phyloP scores from a whole-genome alignment of 2,329 filamentous ascomycete genomes.

The Curvularia hawaiiensis region DNA sequence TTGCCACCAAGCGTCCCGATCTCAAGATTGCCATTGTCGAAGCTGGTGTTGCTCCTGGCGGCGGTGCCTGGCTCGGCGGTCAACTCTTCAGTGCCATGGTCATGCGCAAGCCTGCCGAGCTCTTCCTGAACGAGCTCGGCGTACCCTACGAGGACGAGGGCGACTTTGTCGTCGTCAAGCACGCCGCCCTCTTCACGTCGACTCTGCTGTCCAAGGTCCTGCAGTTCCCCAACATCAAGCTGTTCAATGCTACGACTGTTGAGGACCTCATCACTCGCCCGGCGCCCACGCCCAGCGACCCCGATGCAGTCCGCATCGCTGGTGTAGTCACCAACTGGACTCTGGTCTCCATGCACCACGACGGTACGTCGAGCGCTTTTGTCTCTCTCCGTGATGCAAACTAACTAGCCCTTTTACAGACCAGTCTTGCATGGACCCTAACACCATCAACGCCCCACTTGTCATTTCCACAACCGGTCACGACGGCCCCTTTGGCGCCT shows the following conservation, averaged over 20 bases:
- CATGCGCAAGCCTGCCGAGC: slow-evolving; percentile 89
- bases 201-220: slow-evolving; percentile 85
- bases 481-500: slow-evolving; percentile 89
- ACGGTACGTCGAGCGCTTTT: slow-evolving; percentile 18
- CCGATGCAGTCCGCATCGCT: slow-evolving; percentile 70
- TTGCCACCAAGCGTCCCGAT: slow-evolving; percentile 83
- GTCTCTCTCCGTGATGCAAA: not conserved
- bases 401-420: slow-evolving; percentile 60
- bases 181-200: slow-evolving; percentile 89
- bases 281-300: slow-evolving; percentile 45
- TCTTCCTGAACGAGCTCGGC: slow-evolving; percentile 79
- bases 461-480: slow-evolving; percentile 91
- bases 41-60: slow-evolving; percentile 80
- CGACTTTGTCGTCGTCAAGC: slow-evolving; percentile 89
- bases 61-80: slow-evolving; percentile 90
- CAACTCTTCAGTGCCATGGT: slow-evolving; percentile 96
- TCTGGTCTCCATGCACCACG: slow-evolving; percentile 70
- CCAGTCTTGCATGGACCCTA: slow-evolving; percentile 95
- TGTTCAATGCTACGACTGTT: slow-evolving; percentile 93
- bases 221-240: slow-evolving; percentile 86
- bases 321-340: slow-evolving; percentile 98
- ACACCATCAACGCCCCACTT: slow-evolving; percentile 92
- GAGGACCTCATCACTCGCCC: slow-evolving; percentile 90
- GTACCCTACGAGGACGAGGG: slow-evolving; percentile 89
- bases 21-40: slow-evolving; percentile 92